phyloP scores from a whole-genome alignment of 225 moss, liverwort and hornwort genomes.

The Thuidium tamariscinum region DNA sequence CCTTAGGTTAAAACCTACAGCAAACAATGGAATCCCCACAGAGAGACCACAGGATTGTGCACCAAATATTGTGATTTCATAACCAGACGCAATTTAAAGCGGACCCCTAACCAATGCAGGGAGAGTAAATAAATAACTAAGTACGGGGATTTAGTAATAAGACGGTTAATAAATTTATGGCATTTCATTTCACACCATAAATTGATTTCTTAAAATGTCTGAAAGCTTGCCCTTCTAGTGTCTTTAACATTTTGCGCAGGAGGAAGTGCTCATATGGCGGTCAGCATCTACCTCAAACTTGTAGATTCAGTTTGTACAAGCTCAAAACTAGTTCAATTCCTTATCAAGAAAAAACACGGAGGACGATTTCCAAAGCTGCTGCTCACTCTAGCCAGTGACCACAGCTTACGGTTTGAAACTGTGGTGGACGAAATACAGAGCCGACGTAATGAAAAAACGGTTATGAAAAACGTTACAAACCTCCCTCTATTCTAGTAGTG shows the following conservation, averaged over 20 bases:
- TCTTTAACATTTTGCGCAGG: background rate
- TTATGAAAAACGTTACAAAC: too few relatives aligned
- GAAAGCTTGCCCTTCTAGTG: too few relatives aligned
- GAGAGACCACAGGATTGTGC: background rate
- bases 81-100: too few relatives aligned
- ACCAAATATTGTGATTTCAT: too few relatives aligned
- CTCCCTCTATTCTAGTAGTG: too few relatives aligned
- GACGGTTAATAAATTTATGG: too few relatives aligned
- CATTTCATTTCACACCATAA: background rate
- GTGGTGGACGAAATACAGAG: background rate
- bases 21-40: too few relatives aligned
- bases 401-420: background rate
- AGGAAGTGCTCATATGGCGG: background rate
- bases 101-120: too few relatives aligned
- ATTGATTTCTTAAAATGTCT: too few relatives aligned
- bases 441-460: background rate
- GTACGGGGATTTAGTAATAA: too few relatives aligned
- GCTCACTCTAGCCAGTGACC: background rate
- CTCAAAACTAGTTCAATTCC: background rate
- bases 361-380: background rate
- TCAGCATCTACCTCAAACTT: background rate
- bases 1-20: background rate
- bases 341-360: background rate
- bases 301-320: background rate
- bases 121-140: too few relatives aligned